Evolutionary conservation across 2,329 filamentous ascomycete species (phyloP), one percentile per base, ranked within the genome.

Genomic region (Dactylellina drechsleri): DNA sequence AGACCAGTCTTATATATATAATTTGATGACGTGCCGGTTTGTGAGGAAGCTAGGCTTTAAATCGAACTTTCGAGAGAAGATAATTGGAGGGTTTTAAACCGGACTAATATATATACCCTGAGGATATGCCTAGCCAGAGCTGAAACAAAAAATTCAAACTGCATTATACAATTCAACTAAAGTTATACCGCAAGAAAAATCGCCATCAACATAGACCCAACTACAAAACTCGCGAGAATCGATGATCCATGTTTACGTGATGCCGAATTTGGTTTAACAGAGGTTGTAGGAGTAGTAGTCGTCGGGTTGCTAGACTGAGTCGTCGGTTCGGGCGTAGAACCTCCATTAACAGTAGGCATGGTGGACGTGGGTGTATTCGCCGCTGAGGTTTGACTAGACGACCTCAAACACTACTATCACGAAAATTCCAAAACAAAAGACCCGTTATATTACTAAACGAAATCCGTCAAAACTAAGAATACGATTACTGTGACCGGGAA

Each of bases 381-480:
- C 7, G 26, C 7, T 7, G 26, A 28, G 3, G 7, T 28, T 28
- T 28, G 26, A 28, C 26, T 40, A 1, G 43, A n/a, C n/a, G n/a
- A n/a, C n/a, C n/a, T n/a, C n/a, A n/a, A n/a, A n/a, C n/a, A n/a
- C n/a, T n/a, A n/a, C n/a, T n/a, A n/a, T 52, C 6, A 74, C 57
- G n/a, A 50, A 41, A 5, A 61, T 49, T 16, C 68, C 62, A 15
- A 74, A 66, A 15, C 56, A 56, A 2, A 62, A 57, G 23, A 67
- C 71, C 13, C 40, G 58, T 53, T 68, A 68, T 40, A 36, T 65
- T 20, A 67, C 28, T 12, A 10, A 18, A 67, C 71, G 4, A 67
- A 36, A 16, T 68, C 62, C 3, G 16, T 75, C 53, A 56, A 15
- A 0, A 36, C 59, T 15, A 52, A 54, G 13, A 2, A 26, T 15